Base-by-base conservation (phyloP, 305 asterid species). In the Ruellia speciosa region DNA sequence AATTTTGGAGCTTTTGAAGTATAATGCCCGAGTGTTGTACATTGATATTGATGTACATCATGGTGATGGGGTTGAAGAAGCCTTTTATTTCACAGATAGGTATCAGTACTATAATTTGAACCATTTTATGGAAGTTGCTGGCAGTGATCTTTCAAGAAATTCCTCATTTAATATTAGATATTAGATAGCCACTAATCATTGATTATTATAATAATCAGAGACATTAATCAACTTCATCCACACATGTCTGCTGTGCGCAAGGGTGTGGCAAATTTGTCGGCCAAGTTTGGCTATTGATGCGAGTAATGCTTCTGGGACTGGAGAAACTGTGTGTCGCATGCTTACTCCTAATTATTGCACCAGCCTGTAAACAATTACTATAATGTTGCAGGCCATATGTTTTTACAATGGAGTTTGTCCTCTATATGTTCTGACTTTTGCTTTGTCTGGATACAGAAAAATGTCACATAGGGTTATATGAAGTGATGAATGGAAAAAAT, bases 21-120 rank as follows among this genome's bases (percentile, higher is more conserved):
- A 92, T 77, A 97, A 92, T 66, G 81, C 95, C 0, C 87, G 99
- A 51, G 99, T 92, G 60, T 81, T 92, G 31, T 92, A 88, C 66
- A 92, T 92, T 70, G 99, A 92, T 79, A 92, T 92, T 69, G 99
- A 92, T 72, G 99, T 92, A 65, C 99, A 92, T 72, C 99, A 92
- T 17, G 99, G 99, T 65, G 99, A 92, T 71, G 99, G 99, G 60
- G 99, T 92, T 62, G 99, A 92, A 86, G 99, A 88, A 73, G 99
- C 99, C 62, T 92, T 92, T 71, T 92, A 84, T 75, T 84, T 82
- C 68, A 88, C 99, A 7, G 97, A 92, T 75, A 86, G 99, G 99
- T 88, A 78, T 54, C 31, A 45, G 19, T 19, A 63, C 59, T 35
- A 33, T 50, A 59, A 17, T 63, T 6, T 67, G 37, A 14, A 16